Base-by-base conservation (phyloP, 2,329 filamentous ascomycete species). In the Aspergillus sojae region DNA sequence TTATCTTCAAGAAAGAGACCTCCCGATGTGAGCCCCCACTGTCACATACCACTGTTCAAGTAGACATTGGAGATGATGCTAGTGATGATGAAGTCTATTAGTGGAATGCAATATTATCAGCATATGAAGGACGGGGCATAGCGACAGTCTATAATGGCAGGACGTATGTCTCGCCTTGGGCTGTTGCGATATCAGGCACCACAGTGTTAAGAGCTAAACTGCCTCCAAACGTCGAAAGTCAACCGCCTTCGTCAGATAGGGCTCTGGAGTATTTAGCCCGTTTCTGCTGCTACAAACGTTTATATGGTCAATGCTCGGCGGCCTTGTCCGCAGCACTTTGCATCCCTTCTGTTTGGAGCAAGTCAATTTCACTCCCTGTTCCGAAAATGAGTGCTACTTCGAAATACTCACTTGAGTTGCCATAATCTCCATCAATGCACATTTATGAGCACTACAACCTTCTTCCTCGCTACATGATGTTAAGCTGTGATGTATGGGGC, bases 301-400 rank as follows among this genome's bases (percentile, higher is more conserved):
- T 71, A 46, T 71, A 72, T 53, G 68, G 58, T 23, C 67, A 72
- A 54, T 72, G 67, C 52, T 71, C 67, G 23, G 67, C 62, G 23
- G 65, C 70, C 11, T 69, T 73, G 30, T 63, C 62, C 30, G 64
- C 59, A n/a, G 67, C 56, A 52, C 68, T 71, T 36, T 71, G 57
- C 16, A 69, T 71, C 39, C 68, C 65, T 30, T 66, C 65, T 26
- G 36, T 64, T 1, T 45, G 55, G 16, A 59, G 56, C 0, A 60
- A 46, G 39, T 45, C 54, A 32, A 32, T 67, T 55, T 62, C 48
- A 0, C 68, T 70, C 16, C 70, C 71, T 5, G 28, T 68, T 58
- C 70, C 68, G 39, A 68, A 66, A 60, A 34, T 32, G 16, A 3
- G 10, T 32, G 7, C 14, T 34, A 53, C n/a, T n/a, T 26, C 26